A percentile compares a stretch with the other conserved stretches of the same genome.
phyloP scores from a whole-genome alignment of 495 filamentous ascomycete species.

The Hypoxylon fragiforme region DNA sequence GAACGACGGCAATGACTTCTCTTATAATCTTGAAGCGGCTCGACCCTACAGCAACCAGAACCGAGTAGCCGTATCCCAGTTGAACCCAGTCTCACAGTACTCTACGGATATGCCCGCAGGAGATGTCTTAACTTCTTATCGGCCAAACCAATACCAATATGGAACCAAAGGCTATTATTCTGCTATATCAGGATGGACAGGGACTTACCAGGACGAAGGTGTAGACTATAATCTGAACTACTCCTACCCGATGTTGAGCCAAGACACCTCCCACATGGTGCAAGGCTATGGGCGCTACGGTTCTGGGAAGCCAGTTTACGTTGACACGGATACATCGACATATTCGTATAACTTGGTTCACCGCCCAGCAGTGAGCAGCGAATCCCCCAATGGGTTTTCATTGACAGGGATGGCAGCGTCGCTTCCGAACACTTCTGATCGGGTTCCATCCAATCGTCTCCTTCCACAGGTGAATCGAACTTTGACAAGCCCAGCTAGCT shows the following conservation, averaged over 20 bases:
- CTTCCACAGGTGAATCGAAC: constrained; percentile 36
- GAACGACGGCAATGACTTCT: constrained; percentile 40
- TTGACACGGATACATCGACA: constrained; percentile 37
- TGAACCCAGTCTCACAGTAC: constrained; percentile 33
- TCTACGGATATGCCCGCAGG: constrained; percentile 30
- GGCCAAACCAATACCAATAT: constrained; percentile 39
- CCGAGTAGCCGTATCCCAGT: constrained; percentile 34
- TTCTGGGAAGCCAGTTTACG: constrained; percentile 37
- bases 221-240: constrained; percentile 47
- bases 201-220: constrained; percentile 42
- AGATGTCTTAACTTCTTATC: constrained; percentile 39
- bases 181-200: constrained; percentile 38
- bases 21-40: constrained; percentile 46
- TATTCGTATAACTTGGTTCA: constrained; percentile 43
- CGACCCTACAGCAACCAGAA: constrained; percentile 41
- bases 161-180: constrained; percentile 42
- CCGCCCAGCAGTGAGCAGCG: constrained; percentile 37
- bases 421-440: constrained; percentile 41
- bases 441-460: constrained; percentile 44
- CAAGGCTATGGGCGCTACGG: constrained; percentile 35
- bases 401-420: constrained; percentile 47
- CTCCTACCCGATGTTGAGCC: constrained; percentile 37
- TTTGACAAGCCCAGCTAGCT: constrained; percentile 30
- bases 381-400: constrained; percentile 41
- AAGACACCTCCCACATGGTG: constrained; percentile 39